Conservation (phyloP, 73 alveolate genomes). For the Paramecium octaurelia region DNA sequence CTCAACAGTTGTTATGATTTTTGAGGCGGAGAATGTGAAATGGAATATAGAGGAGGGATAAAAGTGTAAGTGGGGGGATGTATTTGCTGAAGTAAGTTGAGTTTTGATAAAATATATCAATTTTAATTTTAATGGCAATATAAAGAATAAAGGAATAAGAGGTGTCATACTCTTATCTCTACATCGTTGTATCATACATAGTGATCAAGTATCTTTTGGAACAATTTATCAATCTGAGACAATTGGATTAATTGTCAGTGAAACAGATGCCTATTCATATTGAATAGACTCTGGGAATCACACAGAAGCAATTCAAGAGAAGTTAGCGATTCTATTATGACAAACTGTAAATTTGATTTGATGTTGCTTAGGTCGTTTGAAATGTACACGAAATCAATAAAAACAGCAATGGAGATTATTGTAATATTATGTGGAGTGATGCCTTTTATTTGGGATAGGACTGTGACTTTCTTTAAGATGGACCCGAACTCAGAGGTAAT, state of each 20-base stretch:
- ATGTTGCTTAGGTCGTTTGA: conserved; percentile 46
- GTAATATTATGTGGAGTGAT: conserved; percentile 44
- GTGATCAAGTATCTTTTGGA: background rate
- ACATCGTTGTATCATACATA: background rate
- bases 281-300: background rate
- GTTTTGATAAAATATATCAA: background rate
- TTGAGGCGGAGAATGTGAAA: conserved; percentile 66
- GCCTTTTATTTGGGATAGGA: conserved; percentile 60
- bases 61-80: conserved; percentile 69
- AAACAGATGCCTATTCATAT: background rate
- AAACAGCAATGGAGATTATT: conserved; percentile 52
- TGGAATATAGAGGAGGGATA: conserved; percentile 67
- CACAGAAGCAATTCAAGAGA: conserved; percentile 14
- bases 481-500: conserved; percentile 35
- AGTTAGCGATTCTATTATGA: conserved; percentile 3
- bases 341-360: background rate
- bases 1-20: conserved; percentile 67
- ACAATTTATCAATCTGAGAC: conserved; percentile 22
- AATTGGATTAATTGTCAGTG: background rate
- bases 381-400: conserved; percentile 57
- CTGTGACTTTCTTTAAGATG: conserved; percentile 34
- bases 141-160: background rate
- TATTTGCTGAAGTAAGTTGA: conserved; percentile 53
- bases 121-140: conserved; percentile 11
- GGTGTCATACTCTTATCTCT: background rate